These are phyloP conservation scores for Vicia faba DNA, from an alignment of 306 rosid genomes.

Conservation along the genomic window DNA sequence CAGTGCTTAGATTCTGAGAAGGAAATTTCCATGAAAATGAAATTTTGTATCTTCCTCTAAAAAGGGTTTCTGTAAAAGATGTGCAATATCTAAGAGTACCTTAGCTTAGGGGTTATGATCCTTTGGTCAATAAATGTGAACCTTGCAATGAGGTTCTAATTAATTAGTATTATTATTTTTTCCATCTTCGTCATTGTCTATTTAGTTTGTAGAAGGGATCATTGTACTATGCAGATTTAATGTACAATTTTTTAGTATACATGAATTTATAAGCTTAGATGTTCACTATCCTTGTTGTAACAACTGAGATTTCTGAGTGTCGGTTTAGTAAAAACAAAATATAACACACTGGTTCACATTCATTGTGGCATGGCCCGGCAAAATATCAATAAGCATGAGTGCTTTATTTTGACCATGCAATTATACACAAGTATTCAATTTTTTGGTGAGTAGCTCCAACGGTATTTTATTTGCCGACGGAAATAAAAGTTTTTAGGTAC, in stretches of 20 bases:
- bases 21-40: constrained; percentile 44
- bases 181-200: constrained; percentile 33
- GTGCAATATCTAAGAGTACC: constrained; percentile 31
- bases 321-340: no score
- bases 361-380: no score
- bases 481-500: no score
- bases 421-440: no score
- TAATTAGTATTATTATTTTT: constrained; percentile 33
- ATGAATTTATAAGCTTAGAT: constrained; percentile 45
- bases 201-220: constrained; percentile 54
- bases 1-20: constrained; percentile 33
- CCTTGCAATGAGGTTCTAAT: constrained; percentile 45
- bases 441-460: no score
- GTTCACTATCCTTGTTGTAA: no score
- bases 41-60: constrained; percentile 41
- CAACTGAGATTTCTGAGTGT: no score
- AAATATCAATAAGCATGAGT: no score
- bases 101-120: constrained; percentile 34
- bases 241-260: constrained; percentile 59
- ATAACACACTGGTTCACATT: no score
- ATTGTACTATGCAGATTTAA: constrained; percentile 47
- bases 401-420: no score
- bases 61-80: constrained; percentile 43
- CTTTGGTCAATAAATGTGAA: constrained; percentile 46
- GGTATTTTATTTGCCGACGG: no score